Evolutionary conservation across 2,329 filamentous ascomycete species (phyloP), one percentile per base, ranked within the genome.

Genomic region (Ophiostoma novo-ulmi): DNA sequence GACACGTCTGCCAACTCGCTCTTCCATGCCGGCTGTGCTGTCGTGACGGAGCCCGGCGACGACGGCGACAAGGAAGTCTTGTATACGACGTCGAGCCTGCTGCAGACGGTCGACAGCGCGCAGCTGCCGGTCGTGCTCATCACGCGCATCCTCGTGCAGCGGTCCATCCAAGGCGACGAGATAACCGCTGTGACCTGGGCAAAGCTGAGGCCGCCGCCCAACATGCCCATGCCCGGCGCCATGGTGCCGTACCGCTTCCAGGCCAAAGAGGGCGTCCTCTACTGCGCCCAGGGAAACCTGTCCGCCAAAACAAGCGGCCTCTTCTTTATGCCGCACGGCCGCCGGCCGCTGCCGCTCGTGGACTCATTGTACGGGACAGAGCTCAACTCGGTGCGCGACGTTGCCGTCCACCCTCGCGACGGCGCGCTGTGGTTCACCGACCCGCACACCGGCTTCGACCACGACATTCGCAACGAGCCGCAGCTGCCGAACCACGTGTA

Each of bases 181-280:
- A 73, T 82, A 52, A 70, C 75, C 1, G 75, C 77, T 1, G 76
- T 79, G 0, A 77, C 79, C 36, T 83, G 81, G 81, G 73, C 76
- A 68, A 83, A 83, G 71, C 75, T 83, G 3, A 78, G 81, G 0
- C 78, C 82, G 0, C 83, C 83, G 0, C 71, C 78, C 0, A 76
- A 73, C 13, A 82, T 85, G 75, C 75, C 80, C 13, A 83, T 83
- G 80, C 83, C 82, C 1, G 92, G 94, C 75, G 91, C 91, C 35
- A 86, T 85, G 20, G 74, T 85, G 5, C 85, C 87, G 73, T 84
- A 87, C 72, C 17, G 22, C 22, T 5, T 44, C 36, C 20, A 22
- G 36, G 10, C 26, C 90, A 73, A 88, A 36, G 26, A 11, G 26
- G 75, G 74, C 52, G 70, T 76, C 5, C 71, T 77, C 4, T 77